These are phyloP conservation scores for Pharus latifolius DNA, from an alignment of 176 grass and related monocot species.

Conservation along the genomic window DNA sequence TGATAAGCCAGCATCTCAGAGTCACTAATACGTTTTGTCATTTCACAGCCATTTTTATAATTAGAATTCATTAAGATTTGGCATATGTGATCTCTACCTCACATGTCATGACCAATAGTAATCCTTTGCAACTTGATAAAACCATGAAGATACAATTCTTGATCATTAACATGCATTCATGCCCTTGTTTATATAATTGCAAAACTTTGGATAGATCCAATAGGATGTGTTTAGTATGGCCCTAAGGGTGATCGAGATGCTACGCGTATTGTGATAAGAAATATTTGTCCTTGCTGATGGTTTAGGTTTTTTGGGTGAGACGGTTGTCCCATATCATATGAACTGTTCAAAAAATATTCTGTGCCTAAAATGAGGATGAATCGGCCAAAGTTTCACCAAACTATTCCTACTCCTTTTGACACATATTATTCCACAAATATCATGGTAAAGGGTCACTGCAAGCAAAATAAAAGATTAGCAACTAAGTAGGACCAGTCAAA, in stretches of 20 bases:
- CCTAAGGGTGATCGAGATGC: too few relatives aligned
- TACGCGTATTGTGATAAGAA: too few relatives aligned
- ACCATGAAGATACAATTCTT: too few relatives aligned
- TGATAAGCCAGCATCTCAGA: conserved; percentile 42
- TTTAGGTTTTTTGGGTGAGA: too few relatives aligned
- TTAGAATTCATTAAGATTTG: conserved; percentile 31
- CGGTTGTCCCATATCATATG: too few relatives aligned
- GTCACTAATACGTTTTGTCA: conserved; percentile 47
- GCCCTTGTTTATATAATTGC: too few relatives aligned
- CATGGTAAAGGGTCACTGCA: conserved; percentile 9
- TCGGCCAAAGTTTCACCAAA: neutral
- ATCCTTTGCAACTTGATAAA: too few relatives aligned
- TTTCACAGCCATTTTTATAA: conserved; percentile 32
- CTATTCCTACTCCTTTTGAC: neutral
- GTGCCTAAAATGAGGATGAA: too few relatives aligned
- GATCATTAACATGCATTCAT: too few relatives aligned
- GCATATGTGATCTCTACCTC: conserved; percentile 6
- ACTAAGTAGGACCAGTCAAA: conserved; percentile 18
- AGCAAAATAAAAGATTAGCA: conserved; percentile 8
- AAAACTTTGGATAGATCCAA: too few relatives aligned
- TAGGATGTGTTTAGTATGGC: too few relatives aligned
- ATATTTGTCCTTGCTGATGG: too few relatives aligned
- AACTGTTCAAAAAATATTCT: neutral
- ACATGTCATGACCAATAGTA: neutral
- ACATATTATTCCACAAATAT: neutral